A percentile compares a stretch with the other conserved stretches of the same genome.
phyloP scores from a whole-genome alignment of 2,329 filamentous ascomycete genomes.

The Pseudomassariella vexata region DNA sequence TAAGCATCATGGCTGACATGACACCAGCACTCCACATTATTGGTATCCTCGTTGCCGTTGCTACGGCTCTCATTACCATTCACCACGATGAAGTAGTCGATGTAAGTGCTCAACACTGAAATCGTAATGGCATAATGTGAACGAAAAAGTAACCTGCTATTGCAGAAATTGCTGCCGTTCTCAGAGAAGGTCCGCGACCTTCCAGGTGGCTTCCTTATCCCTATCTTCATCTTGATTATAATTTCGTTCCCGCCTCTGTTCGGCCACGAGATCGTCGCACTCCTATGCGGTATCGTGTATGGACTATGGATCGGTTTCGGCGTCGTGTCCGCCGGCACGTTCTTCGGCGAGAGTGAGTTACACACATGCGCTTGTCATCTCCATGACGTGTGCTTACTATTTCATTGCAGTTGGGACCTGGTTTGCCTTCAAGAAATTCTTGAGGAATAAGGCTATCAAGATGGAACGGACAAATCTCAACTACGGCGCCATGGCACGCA shows the following conservation, averaged over 20 bases:
- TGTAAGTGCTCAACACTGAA: constrained; percentile 13
- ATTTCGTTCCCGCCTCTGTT: constrained; percentile 36
- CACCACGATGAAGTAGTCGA: constrained; percentile 31
- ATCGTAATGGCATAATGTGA: neutral
- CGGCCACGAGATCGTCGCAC: constrained; percentile 34
- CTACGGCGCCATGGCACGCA: constrained; percentile 30
- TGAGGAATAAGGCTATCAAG: constrained; percentile 28
- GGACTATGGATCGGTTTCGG: constrained; percentile 34
- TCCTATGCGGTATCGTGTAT: constrained; percentile 34
- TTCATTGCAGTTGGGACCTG: constrained; percentile 26
- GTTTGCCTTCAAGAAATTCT: constrained; percentile 32
- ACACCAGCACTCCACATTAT: constrained; percentile 21
- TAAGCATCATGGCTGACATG: constrained; percentile 2
- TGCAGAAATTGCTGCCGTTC: constrained; percentile 26
- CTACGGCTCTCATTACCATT: constrained; percentile 27
- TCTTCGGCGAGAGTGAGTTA: constrained; percentile 30
- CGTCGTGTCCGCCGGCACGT: constrained; percentile 33
- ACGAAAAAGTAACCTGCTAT: neutral
- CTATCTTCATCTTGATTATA: constrained; percentile 29
- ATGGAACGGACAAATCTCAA: constrained; percentile 34
- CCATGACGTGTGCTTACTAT: neutral
- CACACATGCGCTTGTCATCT: neutral
- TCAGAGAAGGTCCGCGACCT: constrained; percentile 30
- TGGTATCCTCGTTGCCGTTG: constrained; percentile 19
- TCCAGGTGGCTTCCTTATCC: constrained; percentile 32